Percentiles rank a stretch among this genome's conserved stretches.
Evolutionary conservation across 108 stramenopile species (phyloP).

Genomic region (Skeletonema potamos): DNA sequence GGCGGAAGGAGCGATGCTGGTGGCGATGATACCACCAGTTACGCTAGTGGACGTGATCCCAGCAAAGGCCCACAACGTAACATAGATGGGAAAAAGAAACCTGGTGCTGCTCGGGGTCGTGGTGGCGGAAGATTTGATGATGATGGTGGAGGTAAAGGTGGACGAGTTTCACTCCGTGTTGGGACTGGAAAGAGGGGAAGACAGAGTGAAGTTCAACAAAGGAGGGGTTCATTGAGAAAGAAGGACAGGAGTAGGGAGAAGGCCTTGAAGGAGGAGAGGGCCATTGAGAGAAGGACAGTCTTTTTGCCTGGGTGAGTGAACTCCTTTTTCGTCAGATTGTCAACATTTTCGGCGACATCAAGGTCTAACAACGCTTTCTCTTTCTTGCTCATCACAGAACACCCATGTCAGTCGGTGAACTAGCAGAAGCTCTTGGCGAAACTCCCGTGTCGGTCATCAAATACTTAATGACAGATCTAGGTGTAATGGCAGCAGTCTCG

Average conservation of each 20-base stretch:
- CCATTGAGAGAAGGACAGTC: constrained; percentile 74
- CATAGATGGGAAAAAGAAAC: constrained; percentile 27
- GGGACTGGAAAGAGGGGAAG: constrained; percentile 69
- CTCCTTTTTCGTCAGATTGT: neutral
- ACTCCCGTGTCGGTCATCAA: constrained; percentile 92
- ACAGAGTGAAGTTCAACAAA: constrained; percentile 38
- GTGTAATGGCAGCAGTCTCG: constrained; percentile 92
- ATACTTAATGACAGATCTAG: constrained; percentile 90
- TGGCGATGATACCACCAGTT: constrained; percentile 5
- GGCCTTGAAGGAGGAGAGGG: constrained; percentile 62
- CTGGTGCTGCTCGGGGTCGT: constrained; percentile 6
- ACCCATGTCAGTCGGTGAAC: constrained; percentile 75
- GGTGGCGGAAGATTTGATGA: constrained; percentile 9
- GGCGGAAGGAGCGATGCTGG: constrained; percentile 3
- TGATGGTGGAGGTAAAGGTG: constrained; percentile 17
- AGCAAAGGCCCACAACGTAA: constrained; percentile 37
- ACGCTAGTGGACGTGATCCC: constrained; percentile 10
- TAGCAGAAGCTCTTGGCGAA: constrained; percentile 83
- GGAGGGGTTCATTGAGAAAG: constrained; percentile 76
- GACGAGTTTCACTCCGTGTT: constrained; percentile 63
- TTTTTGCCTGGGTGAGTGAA: constrained; percentile 75
- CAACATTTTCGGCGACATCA: neutral
- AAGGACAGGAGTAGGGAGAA: constrained; percentile 72
- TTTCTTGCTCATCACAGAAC: constrained; percentile 40
- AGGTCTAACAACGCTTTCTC: neutral